phyloP scores from a whole-genome alignment of 164 flowering plant species.

The Macadamia tetraphylla region DNA sequence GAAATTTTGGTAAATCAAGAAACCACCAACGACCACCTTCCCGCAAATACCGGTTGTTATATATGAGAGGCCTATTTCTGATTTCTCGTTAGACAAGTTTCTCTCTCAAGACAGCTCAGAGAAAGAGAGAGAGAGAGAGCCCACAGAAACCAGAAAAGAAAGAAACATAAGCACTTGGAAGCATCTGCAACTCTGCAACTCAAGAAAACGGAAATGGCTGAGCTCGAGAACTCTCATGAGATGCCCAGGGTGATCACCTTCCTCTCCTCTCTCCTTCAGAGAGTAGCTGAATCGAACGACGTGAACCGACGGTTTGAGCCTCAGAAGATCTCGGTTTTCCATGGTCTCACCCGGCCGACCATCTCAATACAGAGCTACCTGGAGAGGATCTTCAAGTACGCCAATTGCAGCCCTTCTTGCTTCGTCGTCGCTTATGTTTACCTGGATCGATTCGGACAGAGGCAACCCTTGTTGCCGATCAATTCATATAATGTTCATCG shows the following conservation, averaged over 20 bases:
- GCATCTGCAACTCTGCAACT: background rate
- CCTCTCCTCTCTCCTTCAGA: conserved; percentile 35
- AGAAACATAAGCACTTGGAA: background rate
- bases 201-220: conserved; percentile 20
- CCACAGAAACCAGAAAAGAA: too few species aligned
- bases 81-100: background rate
- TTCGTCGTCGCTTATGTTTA: conserved; percentile 57
- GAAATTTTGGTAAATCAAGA: conserved; percentile 4
- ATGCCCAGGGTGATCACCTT: conserved; percentile 30
- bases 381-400: conserved; percentile 66
- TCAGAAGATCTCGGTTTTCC: conserved; percentile 41
- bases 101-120: conserved; percentile 7
- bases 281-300: conserved; percentile 39
- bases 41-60: conserved; percentile 5
- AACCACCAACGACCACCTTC: conserved; percentile 10
- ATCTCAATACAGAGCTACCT: conserved; percentile 47
- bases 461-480: conserved; percentile 36
- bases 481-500: conserved; percentile 54
- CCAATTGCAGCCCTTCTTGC: conserved; percentile 64
- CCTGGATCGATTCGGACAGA: conserved; percentile 40
- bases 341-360: conserved; percentile 47
- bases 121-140: background rate
- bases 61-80: background rate
- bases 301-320: background rate
- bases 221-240: conserved; percentile 11